phyloP scores from a whole-genome alignment of 228 moss, liverwort and hornwort species.

The Sphagnum magellanicum region DNA sequence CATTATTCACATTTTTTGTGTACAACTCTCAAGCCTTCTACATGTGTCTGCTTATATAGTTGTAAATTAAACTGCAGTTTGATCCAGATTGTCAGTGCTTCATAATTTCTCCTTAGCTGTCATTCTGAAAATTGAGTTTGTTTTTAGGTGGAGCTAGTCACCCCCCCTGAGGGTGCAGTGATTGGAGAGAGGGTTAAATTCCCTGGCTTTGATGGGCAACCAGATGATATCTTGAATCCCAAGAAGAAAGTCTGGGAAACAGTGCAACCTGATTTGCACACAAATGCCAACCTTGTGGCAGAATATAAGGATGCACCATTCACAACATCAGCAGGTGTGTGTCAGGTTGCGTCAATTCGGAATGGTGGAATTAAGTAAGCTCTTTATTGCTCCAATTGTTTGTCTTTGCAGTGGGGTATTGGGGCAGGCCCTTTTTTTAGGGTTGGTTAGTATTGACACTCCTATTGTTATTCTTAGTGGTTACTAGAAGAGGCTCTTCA shows the following conservation, averaged over 20 bases:
- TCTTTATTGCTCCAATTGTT: not conserved
- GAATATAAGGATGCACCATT: slow-evolving; percentile 75
- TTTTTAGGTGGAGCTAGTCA: slow-evolving; percentile 49
- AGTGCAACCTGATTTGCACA: slow-evolving; percentile 71
- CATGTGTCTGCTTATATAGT: no score
- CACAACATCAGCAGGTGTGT: slow-evolving; percentile 66
- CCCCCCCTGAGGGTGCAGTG: slow-evolving; percentile 56
- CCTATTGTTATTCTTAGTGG: no score
- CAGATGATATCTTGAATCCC: slow-evolving; percentile 74
- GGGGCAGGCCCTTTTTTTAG: no score
- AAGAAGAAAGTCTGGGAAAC: slow-evolving; percentile 93
- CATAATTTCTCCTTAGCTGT: not conserved
- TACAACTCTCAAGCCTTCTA: no score
- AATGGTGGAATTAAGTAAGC: slow-evolving; percentile 61
- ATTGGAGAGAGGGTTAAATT: slow-evolving; percentile 72
- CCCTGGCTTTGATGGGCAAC: slow-evolving; percentile 55
- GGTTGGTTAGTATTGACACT: no score
- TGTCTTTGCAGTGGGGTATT: no score
- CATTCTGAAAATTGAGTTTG: not conserved
- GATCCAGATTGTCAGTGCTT: not conserved
- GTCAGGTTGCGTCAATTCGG: slow-evolving; percentile 57
- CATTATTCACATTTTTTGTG: no score
- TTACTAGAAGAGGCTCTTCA: no score
- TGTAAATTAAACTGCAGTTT: not conserved
- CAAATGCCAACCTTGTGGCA: slow-evolving; percentile 58